Percentiles rank a stretch among this genome's conserved stretches.
phyloP scores from a whole-genome alignment of 164 flowering plant species.

The Sedum album region DNA sequence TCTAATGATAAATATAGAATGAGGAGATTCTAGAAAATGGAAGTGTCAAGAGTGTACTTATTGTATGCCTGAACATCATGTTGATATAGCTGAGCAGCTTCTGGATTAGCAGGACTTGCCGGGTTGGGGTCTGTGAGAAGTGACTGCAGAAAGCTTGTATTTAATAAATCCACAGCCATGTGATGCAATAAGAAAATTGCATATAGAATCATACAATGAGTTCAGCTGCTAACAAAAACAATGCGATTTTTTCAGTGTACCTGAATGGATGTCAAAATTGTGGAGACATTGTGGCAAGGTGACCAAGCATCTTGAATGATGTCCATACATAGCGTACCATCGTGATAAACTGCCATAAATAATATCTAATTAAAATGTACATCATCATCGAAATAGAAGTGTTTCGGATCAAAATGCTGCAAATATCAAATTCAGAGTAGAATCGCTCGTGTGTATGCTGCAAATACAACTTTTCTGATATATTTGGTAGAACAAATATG shows the following conservation, averaged over 20 bases:
- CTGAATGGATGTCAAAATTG: too few relatives aligned
- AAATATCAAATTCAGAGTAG: not conserved
- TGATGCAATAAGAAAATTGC: too few relatives aligned
- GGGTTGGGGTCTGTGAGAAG: conserved; percentile 19
- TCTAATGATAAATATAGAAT: not conserved
- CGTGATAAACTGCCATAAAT: conserved; percentile 33
- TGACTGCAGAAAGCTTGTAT: too few relatives aligned
- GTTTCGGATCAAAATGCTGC: not conserved
- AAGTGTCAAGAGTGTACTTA: conserved; percentile 18
- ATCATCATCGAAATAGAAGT: not conserved
- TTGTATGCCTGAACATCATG: conserved; percentile 40
- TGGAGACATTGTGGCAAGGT: conserved; percentile 39
- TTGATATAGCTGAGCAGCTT: conserved; percentile 44
- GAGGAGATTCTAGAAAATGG: too few relatives aligned
- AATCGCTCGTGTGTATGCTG: not conserved
- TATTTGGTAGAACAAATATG: not conserved
- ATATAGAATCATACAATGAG: too few relatives aligned
- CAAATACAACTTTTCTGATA: not conserved
- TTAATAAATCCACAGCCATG: too few relatives aligned
- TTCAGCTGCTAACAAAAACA: too few relatives aligned
- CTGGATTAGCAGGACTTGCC: conserved; percentile 52
- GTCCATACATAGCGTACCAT: conserved; percentile 33
- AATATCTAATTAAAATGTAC: too few relatives aligned
- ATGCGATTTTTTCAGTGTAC: too few relatives aligned
- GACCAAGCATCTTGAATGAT: conserved; percentile 65